Conservation (phyloP, 1,284 basidiomycete species). For the Cutaneotrichosporon mucoides region DNA sequence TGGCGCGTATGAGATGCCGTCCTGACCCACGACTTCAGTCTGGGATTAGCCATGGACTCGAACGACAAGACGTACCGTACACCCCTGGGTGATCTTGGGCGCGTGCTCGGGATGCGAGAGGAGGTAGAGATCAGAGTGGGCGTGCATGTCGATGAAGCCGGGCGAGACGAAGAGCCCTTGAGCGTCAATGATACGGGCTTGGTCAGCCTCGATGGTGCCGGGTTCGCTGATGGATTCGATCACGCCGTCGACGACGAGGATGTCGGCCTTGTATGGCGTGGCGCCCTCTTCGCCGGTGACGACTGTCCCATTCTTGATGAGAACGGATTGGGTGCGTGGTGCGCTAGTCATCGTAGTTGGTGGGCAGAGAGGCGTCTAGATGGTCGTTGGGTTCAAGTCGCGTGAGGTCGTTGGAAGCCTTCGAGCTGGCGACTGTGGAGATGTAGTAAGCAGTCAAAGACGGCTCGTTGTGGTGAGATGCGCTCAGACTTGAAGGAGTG, state of each 20-base stretch:
- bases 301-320: conserved; percentile 34
- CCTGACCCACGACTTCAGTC: conserved; percentile 48
- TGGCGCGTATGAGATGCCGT: conserved; percentile 46
- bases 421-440: no score
- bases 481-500: no score
- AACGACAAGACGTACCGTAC: conserved; percentile 30
- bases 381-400: no score
- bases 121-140: conserved; percentile 45
- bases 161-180: conserved; percentile 35
- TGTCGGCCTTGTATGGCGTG: conserved; percentile 31
- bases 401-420: neutral
- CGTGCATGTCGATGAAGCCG: conserved; percentile 49
- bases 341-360: neutral
- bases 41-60: neutral
- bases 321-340: neutral
- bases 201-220: neutral
- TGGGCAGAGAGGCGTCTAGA: neutral
- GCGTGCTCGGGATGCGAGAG: conserved; percentile 40
- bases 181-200: conserved; percentile 23
- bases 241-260: conserved; percentile 29
- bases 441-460: no score
- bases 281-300: conserved; percentile 29
- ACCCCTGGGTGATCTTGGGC: conserved; percentile 46
- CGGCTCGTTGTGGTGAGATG: no score
- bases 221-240: conserved; percentile 21